phyloP scores from a whole-genome alignment of 2,329 filamentous ascomycete genomes.

The Diaporthe sp. region DNA sequence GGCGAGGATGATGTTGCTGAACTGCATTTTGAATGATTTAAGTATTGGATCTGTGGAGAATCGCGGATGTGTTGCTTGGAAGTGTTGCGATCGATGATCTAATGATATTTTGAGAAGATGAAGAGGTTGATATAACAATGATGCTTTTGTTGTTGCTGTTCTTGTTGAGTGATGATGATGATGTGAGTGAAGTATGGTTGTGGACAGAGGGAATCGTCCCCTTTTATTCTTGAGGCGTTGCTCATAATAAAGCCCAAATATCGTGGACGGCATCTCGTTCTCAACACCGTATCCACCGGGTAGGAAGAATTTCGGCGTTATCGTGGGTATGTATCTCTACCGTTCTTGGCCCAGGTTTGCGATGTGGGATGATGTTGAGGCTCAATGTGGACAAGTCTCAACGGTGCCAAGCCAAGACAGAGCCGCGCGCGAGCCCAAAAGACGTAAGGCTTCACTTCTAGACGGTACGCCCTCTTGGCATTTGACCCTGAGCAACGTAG shows the following conservation, averaged over 20 bases:
- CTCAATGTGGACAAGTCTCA: neutral
- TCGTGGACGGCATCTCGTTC: neutral
- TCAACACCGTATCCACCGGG: neutral
- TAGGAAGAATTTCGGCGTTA: neutral
- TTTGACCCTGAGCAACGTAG: neutral
- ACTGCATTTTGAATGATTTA: conserved; percentile 8
- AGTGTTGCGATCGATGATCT: neutral
- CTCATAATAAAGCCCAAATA: neutral
- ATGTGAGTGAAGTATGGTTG: neutral
- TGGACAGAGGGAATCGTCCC: neutral
- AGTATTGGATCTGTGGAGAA: too few species aligned
- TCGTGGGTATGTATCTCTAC: neutral
- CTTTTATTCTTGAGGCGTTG: neutral
- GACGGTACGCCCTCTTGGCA: neutral
- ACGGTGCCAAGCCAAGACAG: neutral
- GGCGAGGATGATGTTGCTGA: conserved; percentile 2
- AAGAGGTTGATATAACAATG: neutral
- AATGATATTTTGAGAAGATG: neutral
- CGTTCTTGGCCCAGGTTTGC: neutral
- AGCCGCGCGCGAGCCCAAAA: neutral
- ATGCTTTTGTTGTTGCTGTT: neutral
- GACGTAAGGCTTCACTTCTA: neutral
- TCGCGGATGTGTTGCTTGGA: too few species aligned
- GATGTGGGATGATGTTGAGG: neutral
- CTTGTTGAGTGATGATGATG: neutral